Conservation (phyloP, 306 rosid species). For the Trifolium subterraneum region DNA sequence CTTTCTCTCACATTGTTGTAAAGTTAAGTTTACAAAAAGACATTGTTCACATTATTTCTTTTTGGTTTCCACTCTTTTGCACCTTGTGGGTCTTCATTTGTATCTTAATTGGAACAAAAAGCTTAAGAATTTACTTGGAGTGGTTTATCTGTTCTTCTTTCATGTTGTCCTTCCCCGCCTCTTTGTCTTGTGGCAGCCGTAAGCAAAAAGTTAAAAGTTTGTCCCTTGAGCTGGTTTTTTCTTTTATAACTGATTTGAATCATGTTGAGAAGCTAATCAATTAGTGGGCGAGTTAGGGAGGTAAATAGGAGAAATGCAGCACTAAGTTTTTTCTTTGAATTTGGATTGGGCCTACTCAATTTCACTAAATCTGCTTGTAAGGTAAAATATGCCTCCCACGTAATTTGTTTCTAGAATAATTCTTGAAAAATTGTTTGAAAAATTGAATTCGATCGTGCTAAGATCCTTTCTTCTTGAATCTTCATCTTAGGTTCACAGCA, state of each 20-base stretch:
- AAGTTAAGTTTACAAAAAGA: neutral
- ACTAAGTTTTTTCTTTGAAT: neutral
- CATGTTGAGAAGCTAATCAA: neutral
- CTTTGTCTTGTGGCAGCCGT: neutral
- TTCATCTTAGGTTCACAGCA: no score
- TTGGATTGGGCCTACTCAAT: neutral
- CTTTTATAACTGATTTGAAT: neutral
- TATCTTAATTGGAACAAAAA: slow-evolving; percentile 1
- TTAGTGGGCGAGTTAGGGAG: neutral
- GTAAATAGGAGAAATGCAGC: neutral
- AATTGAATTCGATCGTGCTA: no score
- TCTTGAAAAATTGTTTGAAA: no score
- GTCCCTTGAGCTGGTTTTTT: neutral
- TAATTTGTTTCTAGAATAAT: no score
- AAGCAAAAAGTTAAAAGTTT: neutral
- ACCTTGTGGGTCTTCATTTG: neutral
- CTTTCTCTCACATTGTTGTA: neutral
- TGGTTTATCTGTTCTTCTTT: neutral
- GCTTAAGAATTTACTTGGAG: neutral
- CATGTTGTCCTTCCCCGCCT: neutral
- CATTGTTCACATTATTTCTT: neutral
- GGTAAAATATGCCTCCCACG: neutral
- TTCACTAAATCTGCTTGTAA: neutral
- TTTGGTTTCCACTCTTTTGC: neutral
- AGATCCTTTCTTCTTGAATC: no score